Evolutionary conservation across 805 yeast species (phyloP).

Genomic region (Wickerhamomyces subpelliculosus): DNA sequence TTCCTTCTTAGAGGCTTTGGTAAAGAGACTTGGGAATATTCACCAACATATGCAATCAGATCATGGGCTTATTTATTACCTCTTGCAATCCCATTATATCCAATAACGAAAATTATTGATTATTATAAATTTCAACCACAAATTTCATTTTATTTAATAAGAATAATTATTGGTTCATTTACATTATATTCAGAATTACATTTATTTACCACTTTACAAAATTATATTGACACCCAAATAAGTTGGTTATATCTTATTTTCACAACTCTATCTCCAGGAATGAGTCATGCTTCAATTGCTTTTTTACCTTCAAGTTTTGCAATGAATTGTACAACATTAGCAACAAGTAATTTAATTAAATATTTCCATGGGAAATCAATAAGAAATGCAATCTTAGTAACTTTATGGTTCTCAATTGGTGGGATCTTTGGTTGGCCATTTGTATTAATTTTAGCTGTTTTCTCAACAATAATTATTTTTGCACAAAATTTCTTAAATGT

Average conservation of each 20-base stretch:
- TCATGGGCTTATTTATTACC: conserved; percentile 74
- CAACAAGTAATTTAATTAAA: conserved; percentile 32
- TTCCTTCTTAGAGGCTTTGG: conserved; percentile 75
- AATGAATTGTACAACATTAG: conserved; percentile 42
- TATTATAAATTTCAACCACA: conserved; percentile 13
- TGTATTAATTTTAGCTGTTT: conserved; percentile 54
- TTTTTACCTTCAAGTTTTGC: conserved; percentile 79
- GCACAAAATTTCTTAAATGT: neutral
- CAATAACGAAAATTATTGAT: conserved; percentile 13
- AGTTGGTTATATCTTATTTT: conserved; percentile 61
- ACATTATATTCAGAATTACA: conserved; percentile 46
- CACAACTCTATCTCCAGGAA: conserved; percentile 64
- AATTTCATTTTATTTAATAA: conserved; percentile 43
- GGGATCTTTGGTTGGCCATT: conserved; percentile 93
- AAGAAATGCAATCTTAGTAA: conserved; percentile 22
- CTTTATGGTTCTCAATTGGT: conserved; percentile 49
- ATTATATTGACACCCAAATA: conserved; percentile 9
- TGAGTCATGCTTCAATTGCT: conserved; percentile 86
- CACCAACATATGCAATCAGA: conserved; percentile 81
- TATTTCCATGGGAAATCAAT: conserved; percentile 20
- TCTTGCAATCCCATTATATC: conserved; percentile 18
- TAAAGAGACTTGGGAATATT: conserved; percentile 94
- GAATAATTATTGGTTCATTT: conserved; percentile 36
- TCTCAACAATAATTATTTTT: conserved; percentile 40
- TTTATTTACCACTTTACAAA: conserved; percentile 36